Base-by-base conservation (phyloP, 148 eudicot genomes). In the Selenicereus undatus region DNA sequence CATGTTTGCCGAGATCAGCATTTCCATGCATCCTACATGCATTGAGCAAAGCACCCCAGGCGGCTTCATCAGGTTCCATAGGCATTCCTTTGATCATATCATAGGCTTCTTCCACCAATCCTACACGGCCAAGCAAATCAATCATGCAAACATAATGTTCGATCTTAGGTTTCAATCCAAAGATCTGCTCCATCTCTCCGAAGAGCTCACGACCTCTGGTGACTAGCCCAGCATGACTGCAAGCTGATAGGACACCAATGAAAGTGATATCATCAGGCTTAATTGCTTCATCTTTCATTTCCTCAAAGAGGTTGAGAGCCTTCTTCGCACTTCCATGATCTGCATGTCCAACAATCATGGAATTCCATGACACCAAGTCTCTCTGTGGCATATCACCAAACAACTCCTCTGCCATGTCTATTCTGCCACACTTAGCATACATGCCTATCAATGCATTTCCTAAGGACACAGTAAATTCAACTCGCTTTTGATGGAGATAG, bases 91-190 rank as follows among this genome's bases (percentile, higher is more conserved):
- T 79, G 64, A 90, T 83, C 83, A 88, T 81, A 42, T 84, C 86
- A 72, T 85, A 86, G 12, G 92, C 94, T 84, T 87, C 91, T 73
- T 78, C 81, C 65, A 89, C 48, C 50, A 81, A 83, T 78, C 94
- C 91, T 35, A 87, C 82, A 51, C 94, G 90, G 36, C 92, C 89
- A 76, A 89, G 90, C 73, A 91, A 87, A 85, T 91, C 94, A 48
- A 87, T 77, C 91, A 91, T 86, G 83, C 94, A 91, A 22, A 86
- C 90, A 82, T 89, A 91, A 76, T 91, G 94, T 82, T 91, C 94
- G 74, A 83, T 80, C 76, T 82, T 82, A 0, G 92, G 89, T 64
- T 73, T 81, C 42, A 89, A 73, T 18, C 90, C 85, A 58, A 81
- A 87, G 36, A 21, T 14, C 18, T 43, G 72, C 74, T 88, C 84